These are phyloP conservation scores for Diaporthe sp. DNA, from an alignment of 2,329 filamentous ascomycete genomes.

Conservation along the genomic window DNA sequence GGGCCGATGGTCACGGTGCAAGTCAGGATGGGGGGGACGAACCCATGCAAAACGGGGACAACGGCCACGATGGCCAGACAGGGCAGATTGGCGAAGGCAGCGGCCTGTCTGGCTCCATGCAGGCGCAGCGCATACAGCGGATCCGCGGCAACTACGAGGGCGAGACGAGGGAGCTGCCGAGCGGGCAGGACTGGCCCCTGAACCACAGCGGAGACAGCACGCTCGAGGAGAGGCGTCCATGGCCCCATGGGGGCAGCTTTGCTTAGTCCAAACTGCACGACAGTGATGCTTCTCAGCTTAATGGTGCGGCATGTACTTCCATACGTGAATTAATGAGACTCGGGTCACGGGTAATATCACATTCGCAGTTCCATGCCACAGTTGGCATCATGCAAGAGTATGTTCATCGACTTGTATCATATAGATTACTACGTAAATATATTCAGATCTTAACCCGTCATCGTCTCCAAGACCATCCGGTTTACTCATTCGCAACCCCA, in stretches of 20 bases:
- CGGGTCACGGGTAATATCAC: neutral
- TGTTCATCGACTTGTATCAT: neutral
- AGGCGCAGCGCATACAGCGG: constrained; percentile 7
- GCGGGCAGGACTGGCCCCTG: constrained; percentile 11
- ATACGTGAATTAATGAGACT: neutral
- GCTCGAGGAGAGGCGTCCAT: neutral
- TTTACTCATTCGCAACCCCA: constrained; percentile 31
- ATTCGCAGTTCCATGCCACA: neutral
- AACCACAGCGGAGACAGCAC: neutral
- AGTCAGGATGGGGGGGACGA: too few relatives aligned
- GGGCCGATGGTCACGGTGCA: neutral
- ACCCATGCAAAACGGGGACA: neutral
- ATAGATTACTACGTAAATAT: neutral
- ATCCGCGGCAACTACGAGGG: neutral
- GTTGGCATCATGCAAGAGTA: neutral
- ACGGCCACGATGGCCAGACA: neutral
- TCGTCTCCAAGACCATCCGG: too few relatives aligned
- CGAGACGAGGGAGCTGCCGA: constrained; percentile 21
- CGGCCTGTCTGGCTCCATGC: neutral
- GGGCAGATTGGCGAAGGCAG: too few relatives aligned
- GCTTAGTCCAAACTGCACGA: neutral
- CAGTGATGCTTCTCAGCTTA: neutral
- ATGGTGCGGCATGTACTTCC: neutral
- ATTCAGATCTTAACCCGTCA: neutral
- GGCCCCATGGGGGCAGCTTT: neutral